Percentiles rank a stretch among this genome's conserved stretches.
Conservation (phyloP, 768 basidiomycete genomes). For the Pleurotus salmoneostramineus region DNA sequence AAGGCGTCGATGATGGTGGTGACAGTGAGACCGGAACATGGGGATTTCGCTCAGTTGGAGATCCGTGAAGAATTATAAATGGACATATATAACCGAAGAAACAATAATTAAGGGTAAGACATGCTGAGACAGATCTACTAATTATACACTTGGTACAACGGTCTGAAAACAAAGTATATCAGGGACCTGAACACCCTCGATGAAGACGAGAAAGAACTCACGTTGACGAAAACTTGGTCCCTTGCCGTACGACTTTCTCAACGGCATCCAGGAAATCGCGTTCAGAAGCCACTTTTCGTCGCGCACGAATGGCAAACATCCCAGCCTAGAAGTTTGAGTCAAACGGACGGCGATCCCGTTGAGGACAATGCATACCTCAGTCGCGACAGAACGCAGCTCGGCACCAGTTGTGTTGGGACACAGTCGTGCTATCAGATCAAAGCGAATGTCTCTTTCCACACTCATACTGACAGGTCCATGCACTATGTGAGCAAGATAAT, state of each 20-base stretch:
- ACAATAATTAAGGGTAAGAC: not conserved
- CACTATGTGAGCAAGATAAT: conserved; percentile 8
- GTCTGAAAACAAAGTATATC: conserved; percentile 37
- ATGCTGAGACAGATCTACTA: conserved; percentile 35
- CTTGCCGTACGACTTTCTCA: conserved; percentile 97
- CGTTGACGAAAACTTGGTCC: conserved; percentile 98
- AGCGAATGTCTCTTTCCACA: conserved; percentile 94
- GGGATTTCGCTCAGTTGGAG: not conserved
- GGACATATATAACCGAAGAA: conserved; percentile 3
- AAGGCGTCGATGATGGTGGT: not conserved
- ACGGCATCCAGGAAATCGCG: conserved; percentile 97
- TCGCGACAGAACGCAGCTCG: conserved; percentile 95
- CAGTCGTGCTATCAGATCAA: conserved; percentile 92
- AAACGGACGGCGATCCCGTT: not conserved
- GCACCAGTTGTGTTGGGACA: conserved; percentile 99
- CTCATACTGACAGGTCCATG: conserved; percentile 68
- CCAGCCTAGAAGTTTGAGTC: conserved; percentile 64
- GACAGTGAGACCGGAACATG: not conserved
- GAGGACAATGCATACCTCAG: conserved; percentile 59
- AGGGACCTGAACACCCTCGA: conserved; percentile 11
- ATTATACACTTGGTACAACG: conserved; percentile 92
- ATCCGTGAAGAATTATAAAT: not conserved
- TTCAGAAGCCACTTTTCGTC: conserved; percentile 95
- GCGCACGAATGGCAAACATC: conserved; percentile 99
- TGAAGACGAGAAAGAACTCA: conserved; percentile 38